Evolutionary conservation across 805 yeast species (phyloP).

Genomic region (Trichomonascus vanleenenianus): DNA sequence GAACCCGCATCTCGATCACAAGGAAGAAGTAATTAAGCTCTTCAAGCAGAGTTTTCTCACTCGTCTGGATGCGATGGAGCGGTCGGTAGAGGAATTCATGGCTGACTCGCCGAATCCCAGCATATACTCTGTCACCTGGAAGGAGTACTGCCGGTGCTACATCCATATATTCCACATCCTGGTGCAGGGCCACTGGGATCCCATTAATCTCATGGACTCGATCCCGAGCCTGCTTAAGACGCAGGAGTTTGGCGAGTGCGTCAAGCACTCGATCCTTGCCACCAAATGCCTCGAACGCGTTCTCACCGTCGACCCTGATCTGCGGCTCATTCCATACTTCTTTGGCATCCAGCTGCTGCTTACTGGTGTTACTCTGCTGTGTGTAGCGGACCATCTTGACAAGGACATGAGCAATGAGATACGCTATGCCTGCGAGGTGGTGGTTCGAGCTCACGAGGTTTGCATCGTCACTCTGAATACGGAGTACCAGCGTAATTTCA

Average conservation of each 20-base stretch:
- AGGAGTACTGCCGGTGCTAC: conserved; percentile 17
- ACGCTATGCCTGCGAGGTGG: conserved; percentile 22
- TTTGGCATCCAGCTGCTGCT: conserved; percentile 26
- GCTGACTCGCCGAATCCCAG: conserved; percentile 13
- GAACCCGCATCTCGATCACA: conserved; percentile 18
- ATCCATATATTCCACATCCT: conserved; percentile 25
- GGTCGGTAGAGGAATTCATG: conserved; percentile 13
- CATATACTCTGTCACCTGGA: conserved; percentile 21
- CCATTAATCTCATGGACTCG: conserved; percentile 21
- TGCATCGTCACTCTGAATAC: conserved; percentile 26
- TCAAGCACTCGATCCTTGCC: conserved; percentile 22
- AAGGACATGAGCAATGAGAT: conserved; percentile 20
- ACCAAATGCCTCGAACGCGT: conserved; percentile 21
- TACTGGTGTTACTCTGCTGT: conserved; percentile 22
- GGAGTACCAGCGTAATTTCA: conserved; percentile 26
- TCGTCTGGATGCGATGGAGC: conserved; percentile 14
- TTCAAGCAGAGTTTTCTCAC: conserved; percentile 13
- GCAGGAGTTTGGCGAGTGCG: conserved; percentile 20
- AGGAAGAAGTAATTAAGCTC: conserved; percentile 11
- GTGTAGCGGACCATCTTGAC: conserved; percentile 20
- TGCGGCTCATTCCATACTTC: conserved; percentile 25
- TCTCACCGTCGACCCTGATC: conserved; percentile 23
- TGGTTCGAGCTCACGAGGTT: conserved; percentile 28
- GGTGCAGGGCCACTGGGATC: conserved; percentile 25
- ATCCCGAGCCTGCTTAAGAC: conserved; percentile 18